phyloP scores from a whole-genome alignment of 2,329 filamentous ascomycete genomes.

The Epichloe gansuensis region DNA sequence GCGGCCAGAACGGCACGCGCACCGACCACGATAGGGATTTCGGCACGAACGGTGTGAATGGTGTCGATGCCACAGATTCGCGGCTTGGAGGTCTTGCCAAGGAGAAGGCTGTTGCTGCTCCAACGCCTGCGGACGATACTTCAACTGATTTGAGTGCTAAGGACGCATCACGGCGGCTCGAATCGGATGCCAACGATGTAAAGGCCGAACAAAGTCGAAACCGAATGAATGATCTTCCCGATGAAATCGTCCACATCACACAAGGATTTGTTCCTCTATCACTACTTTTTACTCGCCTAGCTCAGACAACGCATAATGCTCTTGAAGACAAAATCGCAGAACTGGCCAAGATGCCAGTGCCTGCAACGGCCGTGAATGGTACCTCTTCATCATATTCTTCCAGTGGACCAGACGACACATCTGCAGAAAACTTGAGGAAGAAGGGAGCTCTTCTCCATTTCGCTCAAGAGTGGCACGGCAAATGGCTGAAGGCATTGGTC shows the following conservation, averaged over 20 bases:
- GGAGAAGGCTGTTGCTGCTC: slow-evolving; percentile 14
- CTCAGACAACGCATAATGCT: slow-evolving; percentile 72
- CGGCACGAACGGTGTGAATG: slow-evolving; percentile 32
- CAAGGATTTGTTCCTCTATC: slow-evolving; percentile 66
- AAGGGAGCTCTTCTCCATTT: slow-evolving; percentile 67
- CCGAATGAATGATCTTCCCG: slow-evolving; percentile 45
- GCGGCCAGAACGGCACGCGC: slow-evolving; percentile 38
- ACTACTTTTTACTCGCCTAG: slow-evolving; percentile 62
- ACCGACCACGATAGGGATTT: slow-evolving; percentile 43
- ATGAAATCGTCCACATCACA: slow-evolving; percentile 59
- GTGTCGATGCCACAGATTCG: slow-evolving; percentile 16
- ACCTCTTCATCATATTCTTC: slow-evolving; percentile 23
- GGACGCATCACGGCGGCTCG: slow-evolving; percentile 2
- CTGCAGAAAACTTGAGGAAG: slow-evolving; percentile 58
- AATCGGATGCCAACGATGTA: background rate
- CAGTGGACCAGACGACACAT: slow-evolving; percentile 39
- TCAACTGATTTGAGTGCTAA: slow-evolving; percentile 16
- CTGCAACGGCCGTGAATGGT: slow-evolving; percentile 37
- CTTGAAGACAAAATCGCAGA: slow-evolving; percentile 58
- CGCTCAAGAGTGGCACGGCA: slow-evolving; percentile 65
- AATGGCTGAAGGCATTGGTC: slow-evolving; percentile 88
- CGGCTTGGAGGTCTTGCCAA: slow-evolving; percentile 20
- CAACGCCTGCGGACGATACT: slow-evolving; percentile 5
- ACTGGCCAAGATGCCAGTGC: slow-evolving; percentile 55
- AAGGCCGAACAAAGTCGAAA: background rate